phyloP scores from a whole-genome alignment of 805 yeast genomes.

The Blastobotrys peoriensis region DNA sequence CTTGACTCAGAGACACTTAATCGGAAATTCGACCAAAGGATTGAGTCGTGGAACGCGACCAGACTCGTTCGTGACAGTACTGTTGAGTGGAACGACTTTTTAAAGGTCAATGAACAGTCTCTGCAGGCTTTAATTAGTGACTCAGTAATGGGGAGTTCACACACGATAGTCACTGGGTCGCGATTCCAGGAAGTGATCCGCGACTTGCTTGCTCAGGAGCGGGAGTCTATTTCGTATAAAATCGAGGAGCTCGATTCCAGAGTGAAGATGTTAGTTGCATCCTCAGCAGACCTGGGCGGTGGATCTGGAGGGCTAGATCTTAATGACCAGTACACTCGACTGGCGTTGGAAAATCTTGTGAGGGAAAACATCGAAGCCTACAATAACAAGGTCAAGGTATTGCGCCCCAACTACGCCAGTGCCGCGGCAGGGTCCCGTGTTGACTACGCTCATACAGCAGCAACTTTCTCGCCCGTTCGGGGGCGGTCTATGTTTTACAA shows the following conservation, averaged over 20 bases:
- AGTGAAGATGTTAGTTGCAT: background rate
- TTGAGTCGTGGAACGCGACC: background rate
- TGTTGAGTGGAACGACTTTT: slow-evolving; percentile 7
- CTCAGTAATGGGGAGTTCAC: background rate
- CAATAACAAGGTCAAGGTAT: background rate
- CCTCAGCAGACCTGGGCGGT: too few relatives aligned
- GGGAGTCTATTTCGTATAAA: background rate
- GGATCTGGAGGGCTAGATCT: background rate
- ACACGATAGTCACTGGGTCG: background rate
- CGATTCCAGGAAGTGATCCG: background rate
- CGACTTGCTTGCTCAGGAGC: slow-evolving; percentile 1
- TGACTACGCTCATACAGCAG: slow-evolving; percentile 20
- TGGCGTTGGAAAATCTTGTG: slow-evolving; percentile 3
- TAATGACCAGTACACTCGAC: background rate
- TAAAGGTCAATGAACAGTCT: background rate
- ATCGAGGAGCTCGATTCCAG: slow-evolving; percentile 4
- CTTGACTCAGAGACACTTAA: background rate
- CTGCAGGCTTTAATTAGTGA: slow-evolving; percentile 1
- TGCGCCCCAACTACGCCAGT: slow-evolving; percentile 17
- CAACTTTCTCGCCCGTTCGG: slow-evolving; percentile 16
- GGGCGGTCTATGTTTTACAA: slow-evolving; percentile 11
- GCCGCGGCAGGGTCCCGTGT: slow-evolving; percentile 23
- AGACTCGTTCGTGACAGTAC: background rate
- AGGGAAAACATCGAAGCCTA: slow-evolving; percentile 1
- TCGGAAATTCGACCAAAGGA: background rate